A percentile compares a stretch with the other conserved stretches of the same genome.
phyloP scores from a whole-genome alignment of 176 grass and related monocot genomes.

The Bothriochloa decipiens region DNA sequence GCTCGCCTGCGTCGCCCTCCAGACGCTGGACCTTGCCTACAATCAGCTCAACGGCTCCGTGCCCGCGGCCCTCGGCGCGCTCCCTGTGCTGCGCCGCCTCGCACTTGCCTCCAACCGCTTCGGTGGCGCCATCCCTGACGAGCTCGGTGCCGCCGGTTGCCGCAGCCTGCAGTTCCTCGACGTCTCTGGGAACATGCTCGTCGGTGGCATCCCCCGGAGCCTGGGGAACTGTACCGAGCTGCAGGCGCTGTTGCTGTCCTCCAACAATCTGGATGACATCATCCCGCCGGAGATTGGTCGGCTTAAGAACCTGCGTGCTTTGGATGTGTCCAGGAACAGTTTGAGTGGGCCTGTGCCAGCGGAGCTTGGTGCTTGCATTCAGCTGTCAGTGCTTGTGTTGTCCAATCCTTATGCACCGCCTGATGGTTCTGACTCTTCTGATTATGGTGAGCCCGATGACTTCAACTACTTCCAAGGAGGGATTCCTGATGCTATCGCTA shows the following conservation, averaged over 20 bases:
- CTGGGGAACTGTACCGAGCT: slow-evolving; percentile 70
- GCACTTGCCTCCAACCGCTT: slow-evolving; percentile 75
- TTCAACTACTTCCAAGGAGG: slow-evolving; percentile 93
- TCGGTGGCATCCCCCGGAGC: slow-evolving; percentile 70
- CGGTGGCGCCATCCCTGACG: slow-evolving; percentile 70
- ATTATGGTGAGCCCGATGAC: slow-evolving; percentile 57
- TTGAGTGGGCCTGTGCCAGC: slow-evolving; percentile 72
- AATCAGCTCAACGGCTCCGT: slow-evolving; percentile 83
- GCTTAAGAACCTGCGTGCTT: slow-evolving; percentile 62
- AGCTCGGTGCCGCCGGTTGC: slow-evolving; percentile 58
- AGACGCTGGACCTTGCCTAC: slow-evolving; percentile 76
- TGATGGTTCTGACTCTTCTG: slow-evolving; percentile 34
- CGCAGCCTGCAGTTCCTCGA: slow-evolving; percentile 64
- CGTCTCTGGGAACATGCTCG: slow-evolving; percentile 77
- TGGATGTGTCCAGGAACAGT: slow-evolving; percentile 88
- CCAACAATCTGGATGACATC: slow-evolving; percentile 75
- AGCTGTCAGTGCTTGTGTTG: slow-evolving; percentile 74
- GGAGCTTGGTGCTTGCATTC: slow-evolving; percentile 72
- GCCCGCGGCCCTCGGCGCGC: slow-evolving; percentile 46
- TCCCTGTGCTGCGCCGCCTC: slow-evolving; percentile 53
- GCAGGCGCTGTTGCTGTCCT: slow-evolving; percentile 59
- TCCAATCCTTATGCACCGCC: slow-evolving; percentile 58
- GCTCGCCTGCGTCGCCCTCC: slow-evolving; percentile 57
- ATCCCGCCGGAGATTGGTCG: slow-evolving; percentile 75
- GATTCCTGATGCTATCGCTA: slow-evolving; percentile 51